These are phyloP conservation scores for Oryza glaberrima DNA, from an alignment of 176 grass and related monocot species.

Conservation along the genomic window DNA sequence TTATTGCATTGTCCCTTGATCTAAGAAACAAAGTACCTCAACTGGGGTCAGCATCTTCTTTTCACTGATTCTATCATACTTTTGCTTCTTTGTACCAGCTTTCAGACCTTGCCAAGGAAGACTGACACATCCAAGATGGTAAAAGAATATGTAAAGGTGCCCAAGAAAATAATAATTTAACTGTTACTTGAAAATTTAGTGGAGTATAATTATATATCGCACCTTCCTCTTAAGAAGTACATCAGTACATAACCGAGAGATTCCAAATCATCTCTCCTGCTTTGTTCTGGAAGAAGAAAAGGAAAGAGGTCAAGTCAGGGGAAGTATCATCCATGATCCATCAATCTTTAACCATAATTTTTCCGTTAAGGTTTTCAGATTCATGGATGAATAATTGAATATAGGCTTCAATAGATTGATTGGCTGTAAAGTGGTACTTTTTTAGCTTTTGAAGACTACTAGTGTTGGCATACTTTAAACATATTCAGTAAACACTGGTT, in stretches of 20 bases:
- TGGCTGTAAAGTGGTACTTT: slow-evolving; percentile 1
- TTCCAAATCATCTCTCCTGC: slow-evolving; percentile 87
- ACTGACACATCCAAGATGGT: slow-evolving; percentile 41
- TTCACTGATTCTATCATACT: slow-evolving; percentile 86
- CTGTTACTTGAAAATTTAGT: slow-evolving; percentile 17
- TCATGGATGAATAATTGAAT: neutral
- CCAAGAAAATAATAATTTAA: slow-evolving; percentile 6
- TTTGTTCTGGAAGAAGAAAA: slow-evolving; percentile 65
- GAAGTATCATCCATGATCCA: neutral
- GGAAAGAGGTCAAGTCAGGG: neutral
- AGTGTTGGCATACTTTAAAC: neutral
- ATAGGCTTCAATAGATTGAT: slow-evolving; percentile 2
- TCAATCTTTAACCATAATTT: neutral
- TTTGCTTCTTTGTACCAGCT: slow-evolving; percentile 88
- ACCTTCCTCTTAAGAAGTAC: slow-evolving; percentile 96
- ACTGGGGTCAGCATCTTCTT: slow-evolving; percentile 85
- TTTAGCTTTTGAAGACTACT: slow-evolving; percentile 4
- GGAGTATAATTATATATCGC: slow-evolving; percentile 6
- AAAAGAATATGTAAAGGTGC: slow-evolving; percentile 29
- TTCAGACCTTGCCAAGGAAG: slow-evolving; percentile 92
- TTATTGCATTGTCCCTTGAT: neutral
- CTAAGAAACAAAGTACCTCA: slow-evolving; percentile 56
- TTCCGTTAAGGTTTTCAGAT: slow-evolving; percentile 7
- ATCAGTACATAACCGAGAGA: slow-evolving; percentile 90
- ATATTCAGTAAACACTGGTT: neutral